Evolutionary conservation across 2,329 filamentous ascomycete genomes (phyloP).

Genomic region (Emmonsiellopsis sp.): DNA sequence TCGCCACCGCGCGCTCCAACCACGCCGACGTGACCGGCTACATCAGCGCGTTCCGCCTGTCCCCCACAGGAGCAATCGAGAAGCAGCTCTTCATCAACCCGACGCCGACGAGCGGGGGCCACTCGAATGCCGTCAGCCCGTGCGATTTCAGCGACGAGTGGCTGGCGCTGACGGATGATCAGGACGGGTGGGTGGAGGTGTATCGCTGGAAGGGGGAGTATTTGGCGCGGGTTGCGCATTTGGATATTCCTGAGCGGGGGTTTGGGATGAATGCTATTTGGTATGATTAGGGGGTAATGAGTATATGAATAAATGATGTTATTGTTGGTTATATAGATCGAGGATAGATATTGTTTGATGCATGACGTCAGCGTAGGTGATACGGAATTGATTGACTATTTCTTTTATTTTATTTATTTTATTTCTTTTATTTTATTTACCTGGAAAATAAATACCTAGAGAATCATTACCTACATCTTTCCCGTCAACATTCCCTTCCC

Average conservation of each 20-base stretch:
- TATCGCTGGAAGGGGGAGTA: conserved; percentile 81
- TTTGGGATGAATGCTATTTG: conserved; percentile 97
- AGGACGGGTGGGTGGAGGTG: conserved; percentile 79
- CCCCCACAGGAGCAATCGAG: conserved; percentile 61
- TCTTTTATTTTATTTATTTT: too few relatives aligned
- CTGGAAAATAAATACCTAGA: too few relatives aligned
- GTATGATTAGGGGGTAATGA: conserved; percentile 54
- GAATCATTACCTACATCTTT: too few relatives aligned
- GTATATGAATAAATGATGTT: neutral
- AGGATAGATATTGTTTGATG: neutral
- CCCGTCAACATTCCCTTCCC: too few relatives aligned
- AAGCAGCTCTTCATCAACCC: conserved; percentile 71
- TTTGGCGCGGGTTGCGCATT: conserved; percentile 64
- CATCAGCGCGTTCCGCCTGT: conserved; percentile 68
- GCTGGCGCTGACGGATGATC: conserved; percentile 82
- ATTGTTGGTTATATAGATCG: neutral
- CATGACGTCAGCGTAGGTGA: neutral
- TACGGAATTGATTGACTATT: too few relatives aligned
- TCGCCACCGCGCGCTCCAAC: conserved; percentile 76
- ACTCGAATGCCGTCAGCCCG: conserved; percentile 79
- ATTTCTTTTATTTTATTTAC: too few relatives aligned
- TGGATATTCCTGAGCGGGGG: conserved; percentile 74
- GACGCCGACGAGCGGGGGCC: conserved; percentile 77
- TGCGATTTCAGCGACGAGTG: conserved; percentile 81
- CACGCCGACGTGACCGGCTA: conserved; percentile 69